phyloP scores from a whole-genome alignment of 2,329 filamentous ascomycete genomes.

The Cordyceps fumosorosea region DNA sequence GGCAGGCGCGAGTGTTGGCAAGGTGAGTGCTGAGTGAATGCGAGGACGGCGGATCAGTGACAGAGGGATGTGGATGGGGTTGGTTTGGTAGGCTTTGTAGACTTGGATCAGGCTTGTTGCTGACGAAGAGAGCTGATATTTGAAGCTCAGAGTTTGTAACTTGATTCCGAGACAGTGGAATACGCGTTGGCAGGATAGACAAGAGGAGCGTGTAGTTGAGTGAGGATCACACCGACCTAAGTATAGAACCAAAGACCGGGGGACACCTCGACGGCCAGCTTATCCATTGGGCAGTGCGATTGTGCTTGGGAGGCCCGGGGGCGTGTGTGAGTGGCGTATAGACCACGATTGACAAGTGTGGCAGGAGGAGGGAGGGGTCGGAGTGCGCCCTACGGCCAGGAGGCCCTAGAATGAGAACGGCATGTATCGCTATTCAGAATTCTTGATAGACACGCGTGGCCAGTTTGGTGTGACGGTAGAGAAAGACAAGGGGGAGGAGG shows the following conservation, averaged over 20 bases:
- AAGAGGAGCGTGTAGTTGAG: neutral
- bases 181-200: neutral
- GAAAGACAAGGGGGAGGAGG: neutral
- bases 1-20: neutral
- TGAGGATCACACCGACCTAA: conserved; percentile 8
- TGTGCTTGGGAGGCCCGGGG: neutral
- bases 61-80: neutral
- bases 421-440: conserved; percentile 1
- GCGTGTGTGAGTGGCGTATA: neutral
- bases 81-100: neutral
- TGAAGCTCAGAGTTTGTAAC: neutral
- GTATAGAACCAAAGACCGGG: conserved; percentile 5
- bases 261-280: neutral
- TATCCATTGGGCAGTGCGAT: neutral
- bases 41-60: neutral
- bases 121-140: neutral
- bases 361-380: neutral
- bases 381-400: conserved; percentile 1
- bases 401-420: conserved; percentile 1
- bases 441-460: neutral
- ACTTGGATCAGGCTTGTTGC: neutral
- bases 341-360: neutral
- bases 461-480: neutral
- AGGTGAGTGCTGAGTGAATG: neutral
- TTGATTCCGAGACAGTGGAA: neutral